Evolutionary conservation across 352 stramenopile species (phyloP), one percentile per base, ranked within the genome.

Genomic region (Aphanomyces astaci): DNA sequence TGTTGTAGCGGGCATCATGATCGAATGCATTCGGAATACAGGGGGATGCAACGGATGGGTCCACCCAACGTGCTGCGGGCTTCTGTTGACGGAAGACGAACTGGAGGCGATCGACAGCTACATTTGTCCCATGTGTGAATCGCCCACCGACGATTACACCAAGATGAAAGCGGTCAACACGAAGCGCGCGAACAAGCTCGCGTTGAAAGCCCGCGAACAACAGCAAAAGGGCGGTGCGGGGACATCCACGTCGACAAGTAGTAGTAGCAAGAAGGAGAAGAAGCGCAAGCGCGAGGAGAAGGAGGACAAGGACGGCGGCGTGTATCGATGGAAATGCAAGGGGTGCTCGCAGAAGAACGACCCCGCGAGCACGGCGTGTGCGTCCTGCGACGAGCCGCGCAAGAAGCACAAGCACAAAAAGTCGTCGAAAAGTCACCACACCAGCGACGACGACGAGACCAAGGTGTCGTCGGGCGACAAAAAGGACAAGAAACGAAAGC

Each of bases 41-140:
- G 88, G 86, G 59, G 90, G 90, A 67, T 97, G 90, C 74, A 92
- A 96, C 53, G 88, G 90, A 64, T 97, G 87, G 87, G 91, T 96
- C 36, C 90, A 97, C 60, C 90, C 89, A 36, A 72, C 70, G 60
- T 96, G 90, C 71, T 96, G 88, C 64, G 87, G 87, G 13, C 82
- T 97, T 19, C 73, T 91, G 33, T 72, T 97, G 64, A 92, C 87
- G 30, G 78, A 88, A 60, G 77, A 94, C 60, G 88, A 97, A 72
- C 76, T 94, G 4, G 85, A 95, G 71, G 81, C 80, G 36, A 78
- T 95, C 51, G 81, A 91, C 69, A 81, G 77, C 63, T 95, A 94
- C 74, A 81, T 95, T 46, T 95, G 87, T 45, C 87, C 87, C 51
- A 73, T 95, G 5, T 95, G 87, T 56, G 87, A 95, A 74, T 67